A percentile compares a stretch with the other conserved stretches of the same genome.
phyloP scores from a whole-genome alignment of 2,329 filamentous ascomycete genomes.

The Epichloe coenophiala region DNA sequence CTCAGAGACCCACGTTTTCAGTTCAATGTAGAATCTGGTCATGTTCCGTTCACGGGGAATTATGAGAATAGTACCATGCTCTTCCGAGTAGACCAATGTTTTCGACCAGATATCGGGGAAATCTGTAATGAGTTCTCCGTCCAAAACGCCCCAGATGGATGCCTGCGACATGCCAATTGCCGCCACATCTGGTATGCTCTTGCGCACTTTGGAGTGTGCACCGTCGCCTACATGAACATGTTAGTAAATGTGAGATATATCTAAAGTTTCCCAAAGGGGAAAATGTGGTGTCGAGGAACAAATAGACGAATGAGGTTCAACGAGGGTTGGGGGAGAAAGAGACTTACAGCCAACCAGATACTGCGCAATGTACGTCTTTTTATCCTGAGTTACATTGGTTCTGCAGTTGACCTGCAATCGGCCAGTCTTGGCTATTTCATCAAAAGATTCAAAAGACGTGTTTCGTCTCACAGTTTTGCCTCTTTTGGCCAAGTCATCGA shows the following conservation, averaged over 20 bases:
- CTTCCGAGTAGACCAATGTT: slow-evolving; percentile 53
- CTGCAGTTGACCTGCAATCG: slow-evolving; percentile 38
- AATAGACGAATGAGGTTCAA: not conserved
- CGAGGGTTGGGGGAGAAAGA: not conserved
- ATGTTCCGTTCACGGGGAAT: slow-evolving; percentile 61
- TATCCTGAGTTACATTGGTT: slow-evolving; percentile 36
- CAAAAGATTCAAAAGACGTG: slow-evolving; percentile 48
- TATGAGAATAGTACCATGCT: slow-evolving; percentile 57
- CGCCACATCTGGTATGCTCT: slow-evolving; percentile 43
- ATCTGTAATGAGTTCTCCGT: slow-evolving; percentile 56
- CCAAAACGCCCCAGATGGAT: slow-evolving; percentile 56
- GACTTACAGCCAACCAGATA: slow-evolving; percentile 54
- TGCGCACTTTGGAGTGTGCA: slow-evolving; percentile 56
- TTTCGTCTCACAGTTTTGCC: slow-evolving; percentile 50
- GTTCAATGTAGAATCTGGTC: slow-evolving; percentile 50
- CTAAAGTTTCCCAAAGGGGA: not conserved
- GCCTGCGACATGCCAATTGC: slow-evolving; percentile 41
- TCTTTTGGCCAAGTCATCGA: slow-evolving; percentile 53
- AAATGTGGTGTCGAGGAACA: not conserved
- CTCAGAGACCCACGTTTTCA: slow-evolving; percentile 31
- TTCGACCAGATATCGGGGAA: slow-evolving; percentile 69
- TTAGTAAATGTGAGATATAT: not conserved
- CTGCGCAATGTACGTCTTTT: slow-evolving; percentile 37
- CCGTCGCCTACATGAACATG: slow-evolving; percentile 39
- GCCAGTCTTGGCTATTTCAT: slow-evolving; percentile 26